Conservation (phyloP, 1,139 yeast genomes). For the Magnusiomyces fungicola region DNA sequence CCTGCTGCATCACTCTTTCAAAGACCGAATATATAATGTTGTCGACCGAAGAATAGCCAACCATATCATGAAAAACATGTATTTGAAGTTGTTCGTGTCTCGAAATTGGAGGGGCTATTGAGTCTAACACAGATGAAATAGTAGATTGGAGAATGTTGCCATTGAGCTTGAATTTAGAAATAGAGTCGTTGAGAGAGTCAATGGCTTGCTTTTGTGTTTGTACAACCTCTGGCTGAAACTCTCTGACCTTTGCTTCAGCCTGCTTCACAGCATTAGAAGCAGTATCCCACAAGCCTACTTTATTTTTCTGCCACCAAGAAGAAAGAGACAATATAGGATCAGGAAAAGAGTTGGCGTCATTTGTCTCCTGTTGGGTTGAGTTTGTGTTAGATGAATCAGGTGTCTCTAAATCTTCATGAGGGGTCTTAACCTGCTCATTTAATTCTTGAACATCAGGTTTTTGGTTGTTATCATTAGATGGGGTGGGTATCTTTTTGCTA, state of each 20-base stretch:
- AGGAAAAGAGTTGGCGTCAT: conserved; percentile 29
- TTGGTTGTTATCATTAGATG: background rate
- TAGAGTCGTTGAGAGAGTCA: conserved; percentile 22
- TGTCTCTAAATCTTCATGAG: conserved; percentile 17
- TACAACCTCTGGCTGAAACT: conserved; percentile 29
- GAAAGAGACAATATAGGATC: conserved; percentile 68
- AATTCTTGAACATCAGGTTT: background rate
- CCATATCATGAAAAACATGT: conserved; percentile 77
- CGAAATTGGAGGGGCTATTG: conserved; percentile 47
- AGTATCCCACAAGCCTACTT: conserved; percentile 40
- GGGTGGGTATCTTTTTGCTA: conserved; percentile 6
- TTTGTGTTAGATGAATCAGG: conserved; percentile 9
- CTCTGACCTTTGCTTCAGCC: conserved; percentile 37
- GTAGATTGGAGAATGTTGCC: conserved; percentile 36
- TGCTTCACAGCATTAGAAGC: conserved; percentile 69
- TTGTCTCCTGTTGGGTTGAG: too few species aligned
- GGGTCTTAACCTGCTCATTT: conserved; percentile 15
- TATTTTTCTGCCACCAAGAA: conserved; percentile 53
- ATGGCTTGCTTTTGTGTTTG: conserved; percentile 23
- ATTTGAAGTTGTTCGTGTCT: conserved; percentile 71
- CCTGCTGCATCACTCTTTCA: conserved; percentile 80
- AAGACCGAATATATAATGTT: conserved; percentile 60
- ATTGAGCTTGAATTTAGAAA: conserved; percentile 17
- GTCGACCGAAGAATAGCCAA: conserved; percentile 61
- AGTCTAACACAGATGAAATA: conserved; percentile 41